These are phyloP conservation scores for Pleurotus salmoneostramineus DNA, from an alignment of 768 basidiomycete species.

Conservation along the genomic window DNA sequence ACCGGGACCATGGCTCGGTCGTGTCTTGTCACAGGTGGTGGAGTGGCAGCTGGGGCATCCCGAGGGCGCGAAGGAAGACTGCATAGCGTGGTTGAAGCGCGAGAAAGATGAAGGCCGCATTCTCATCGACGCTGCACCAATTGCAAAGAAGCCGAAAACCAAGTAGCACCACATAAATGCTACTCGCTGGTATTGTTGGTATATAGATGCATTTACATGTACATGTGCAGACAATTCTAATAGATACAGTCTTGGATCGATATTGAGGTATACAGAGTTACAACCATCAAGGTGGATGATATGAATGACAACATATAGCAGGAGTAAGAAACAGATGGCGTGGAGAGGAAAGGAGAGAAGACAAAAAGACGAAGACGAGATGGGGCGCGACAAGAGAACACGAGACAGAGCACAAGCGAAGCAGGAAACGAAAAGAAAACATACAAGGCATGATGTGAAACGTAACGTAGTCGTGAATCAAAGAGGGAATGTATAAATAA, in stretches of 20 bases:
- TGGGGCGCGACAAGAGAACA: not conserved
- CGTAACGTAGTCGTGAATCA: too few relatives aligned
- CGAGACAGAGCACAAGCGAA: too few relatives aligned
- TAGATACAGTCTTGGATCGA: not conserved
- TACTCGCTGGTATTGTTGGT: not conserved
- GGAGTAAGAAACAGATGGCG: too few relatives aligned
- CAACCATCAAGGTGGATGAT: not conserved
- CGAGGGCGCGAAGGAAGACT: conserved; percentile 57
- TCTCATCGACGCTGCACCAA: conserved; percentile 24
- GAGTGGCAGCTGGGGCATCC: conserved; percentile 89
- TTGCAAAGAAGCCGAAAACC: conserved; percentile 35
- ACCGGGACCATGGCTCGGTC: conserved; percentile 69
- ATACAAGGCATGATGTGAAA: too few relatives aligned
- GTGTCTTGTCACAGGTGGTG: conserved; percentile 60
- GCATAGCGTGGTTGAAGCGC: conserved; percentile 63
- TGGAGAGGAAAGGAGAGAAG: not conserved
- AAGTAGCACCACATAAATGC: conserved; percentile 15
- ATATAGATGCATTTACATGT: not conserved
- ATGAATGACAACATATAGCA: not conserved
- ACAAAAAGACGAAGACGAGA: not conserved
- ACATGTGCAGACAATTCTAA: not conserved
- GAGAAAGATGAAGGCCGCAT: conserved; percentile 48
- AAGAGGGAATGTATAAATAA: too few relatives aligned
- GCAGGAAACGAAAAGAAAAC: too few relatives aligned
- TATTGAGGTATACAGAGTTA: not conserved